phyloP scores from a whole-genome alignment of 1,139 yeast genomes.

The Pichia sp. region DNA sequence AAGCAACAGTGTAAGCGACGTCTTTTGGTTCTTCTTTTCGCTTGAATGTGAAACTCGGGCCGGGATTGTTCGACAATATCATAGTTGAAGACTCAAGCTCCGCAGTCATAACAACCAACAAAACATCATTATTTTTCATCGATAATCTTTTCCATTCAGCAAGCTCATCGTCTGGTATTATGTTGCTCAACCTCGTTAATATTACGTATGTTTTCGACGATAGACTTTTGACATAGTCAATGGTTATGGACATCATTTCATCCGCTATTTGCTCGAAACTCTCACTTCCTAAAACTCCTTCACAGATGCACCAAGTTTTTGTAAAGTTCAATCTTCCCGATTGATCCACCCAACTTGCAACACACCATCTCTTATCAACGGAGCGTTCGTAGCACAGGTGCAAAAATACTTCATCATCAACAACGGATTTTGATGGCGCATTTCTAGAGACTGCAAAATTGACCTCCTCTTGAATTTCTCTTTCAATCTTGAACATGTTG shows the following conservation, averaged over 20 bases:
- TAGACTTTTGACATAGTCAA: conserved; percentile 31
- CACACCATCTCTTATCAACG: conserved; percentile 73
- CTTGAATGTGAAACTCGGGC: conserved; percentile 6
- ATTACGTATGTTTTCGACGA: conserved; percentile 56
- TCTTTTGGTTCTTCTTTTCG: conserved; percentile 17
- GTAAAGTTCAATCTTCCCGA: conserved; percentile 57
- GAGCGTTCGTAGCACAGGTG: conserved; percentile 86
- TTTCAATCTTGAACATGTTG: conserved; percentile 38
- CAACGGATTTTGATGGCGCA: conserved; percentile 28
- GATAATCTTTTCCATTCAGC: conserved; percentile 72
- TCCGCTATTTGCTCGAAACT: conserved; percentile 46
- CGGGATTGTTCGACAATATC: conserved; percentile 31
- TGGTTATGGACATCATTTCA: conserved; percentile 51
- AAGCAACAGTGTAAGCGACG: conserved; percentile 20
- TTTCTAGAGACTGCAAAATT: conserved; percentile 45
- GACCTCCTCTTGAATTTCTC: conserved; percentile 39
- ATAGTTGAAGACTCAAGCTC: conserved; percentile 59
- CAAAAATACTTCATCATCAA: conserved; percentile 64
- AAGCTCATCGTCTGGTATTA: conserved; percentile 72
- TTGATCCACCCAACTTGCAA: conserved; percentile 88
- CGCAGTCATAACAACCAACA: conserved; percentile 68
- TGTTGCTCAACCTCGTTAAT: conserved; percentile 60
- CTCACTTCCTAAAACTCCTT: conserved; percentile 15
- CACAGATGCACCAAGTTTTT: conserved; percentile 58
- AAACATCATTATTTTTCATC: conserved; percentile 50